Conservation (phyloP, 2,329 filamentous ascomycete species). For the Davidsoniella eucalypti region DNA sequence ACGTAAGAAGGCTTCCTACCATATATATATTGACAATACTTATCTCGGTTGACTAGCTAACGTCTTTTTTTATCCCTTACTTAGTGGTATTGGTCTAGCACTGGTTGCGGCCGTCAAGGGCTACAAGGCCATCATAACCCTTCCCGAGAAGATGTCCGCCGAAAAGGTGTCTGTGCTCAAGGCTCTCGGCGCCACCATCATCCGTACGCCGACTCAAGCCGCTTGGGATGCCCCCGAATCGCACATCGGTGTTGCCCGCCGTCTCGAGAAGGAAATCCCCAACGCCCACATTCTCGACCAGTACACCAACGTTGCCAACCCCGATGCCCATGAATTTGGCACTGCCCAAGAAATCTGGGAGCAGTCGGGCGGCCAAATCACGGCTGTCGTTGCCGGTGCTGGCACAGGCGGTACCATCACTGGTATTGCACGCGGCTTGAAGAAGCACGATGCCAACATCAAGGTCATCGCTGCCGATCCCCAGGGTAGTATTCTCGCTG, state of each 20-base stretch:
- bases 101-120: constrained; percentile 91
- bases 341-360: constrained; percentile 94
- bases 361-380: constrained; percentile 72
- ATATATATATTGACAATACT: not conserved
- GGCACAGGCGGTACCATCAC: constrained; percentile 94
- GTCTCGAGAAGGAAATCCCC: constrained; percentile 85
- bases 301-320: constrained; percentile 85
- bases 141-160: constrained; percentile 98
- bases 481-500: constrained; percentile 74
- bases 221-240: constrained; percentile 90
- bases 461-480: constrained; percentile 90
- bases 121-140: constrained; percentile 96
- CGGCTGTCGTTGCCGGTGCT: constrained; percentile 73
- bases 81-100: constrained; percentile 72
- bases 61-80: not conserved
- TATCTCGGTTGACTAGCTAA: not conserved
- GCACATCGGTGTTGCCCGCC: constrained; percentile 85
- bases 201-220: constrained; percentile 88
- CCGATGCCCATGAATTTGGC: constrained; percentile 79
- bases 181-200: constrained; percentile 90
- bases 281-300: constrained; percentile 96
- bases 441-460: constrained; percentile 71
- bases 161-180: constrained; percentile 94
- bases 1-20: constrained; percentile 33
- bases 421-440: constrained; percentile 67